Base-by-base conservation (phyloP, 441 rosid genomes). In the Euphorbia schlechtendalii region DNA sequence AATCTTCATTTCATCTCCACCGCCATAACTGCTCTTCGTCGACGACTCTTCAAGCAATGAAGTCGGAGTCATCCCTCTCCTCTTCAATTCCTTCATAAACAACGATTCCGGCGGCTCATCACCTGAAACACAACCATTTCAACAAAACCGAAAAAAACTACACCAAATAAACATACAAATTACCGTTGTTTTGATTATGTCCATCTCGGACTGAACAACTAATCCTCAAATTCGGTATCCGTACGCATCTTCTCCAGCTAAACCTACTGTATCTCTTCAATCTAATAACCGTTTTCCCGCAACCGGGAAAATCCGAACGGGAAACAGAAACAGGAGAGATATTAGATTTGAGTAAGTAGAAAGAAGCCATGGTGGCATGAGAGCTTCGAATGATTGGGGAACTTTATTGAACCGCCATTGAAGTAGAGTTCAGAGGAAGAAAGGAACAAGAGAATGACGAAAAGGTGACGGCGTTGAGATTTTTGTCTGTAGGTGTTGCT, bases 31-130 rank as follows among this genome's bases (percentile, higher is more conserved):
- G 21, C 71, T 48, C 61, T 68, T 70, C 56, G 71, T 77, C n/a
- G n/a, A n/a, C 10, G 81, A 74, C 64, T 83, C 96, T 78, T 94
- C 96, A 28, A 89, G 84, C 84, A 87, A 79, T 4, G 96, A 89
- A 72, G 93, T 78, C 36, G 96, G 96, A 60, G 82, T 85, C 97
- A 94, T 89, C 21, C 97, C 97, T 78, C 99, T 80, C 75, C 85
- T 85, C 81, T 81, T 89, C 69, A 94, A 65, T 63, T 94, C 99
- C 84, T 94, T 94, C 94, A 91, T 82, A 66, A 94, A 94, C 69
- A 89, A 79, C 2, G 97, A 94, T 59, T 94, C 99, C 5, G 99
- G 92, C 38, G 94, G 94, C 66, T 89, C 30, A 61, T 91, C 97
- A 38, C 92, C 98, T 94, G 62, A 17, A 41, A 55, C 28, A 52